Conservation (phyloP, 2,329 filamentous ascomycete genomes). For the Claviceps capensis region DNA sequence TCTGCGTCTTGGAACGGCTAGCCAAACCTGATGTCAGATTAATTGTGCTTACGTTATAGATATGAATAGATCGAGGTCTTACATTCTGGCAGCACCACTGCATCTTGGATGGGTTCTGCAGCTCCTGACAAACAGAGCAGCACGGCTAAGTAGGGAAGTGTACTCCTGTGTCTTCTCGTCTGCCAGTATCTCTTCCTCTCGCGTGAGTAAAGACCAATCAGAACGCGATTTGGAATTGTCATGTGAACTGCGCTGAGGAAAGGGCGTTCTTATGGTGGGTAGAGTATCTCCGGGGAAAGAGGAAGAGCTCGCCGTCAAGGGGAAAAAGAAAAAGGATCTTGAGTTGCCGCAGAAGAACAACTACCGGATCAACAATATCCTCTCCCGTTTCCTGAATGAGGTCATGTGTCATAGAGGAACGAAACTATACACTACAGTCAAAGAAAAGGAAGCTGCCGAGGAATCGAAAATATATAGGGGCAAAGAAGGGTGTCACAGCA, state of each 20-base stretch:
- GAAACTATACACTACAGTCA: not conserved
- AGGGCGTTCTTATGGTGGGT: not conserved
- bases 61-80: conserved; percentile 1
- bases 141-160: not conserved
- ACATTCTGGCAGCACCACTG: conserved; percentile 10
- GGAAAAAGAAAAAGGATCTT: not conserved
- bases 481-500: not conserved
- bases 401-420: not conserved
- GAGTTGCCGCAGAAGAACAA: not conserved
- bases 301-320: not conserved
- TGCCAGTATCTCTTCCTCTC: not conserved
- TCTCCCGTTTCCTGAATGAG: not conserved
- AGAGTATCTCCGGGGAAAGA: not conserved
- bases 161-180: not conserved
- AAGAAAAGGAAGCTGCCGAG: not conserved
- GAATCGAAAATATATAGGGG: not conserved
- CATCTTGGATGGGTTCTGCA: conserved; percentile 4
- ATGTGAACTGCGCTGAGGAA: not conserved
- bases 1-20: conserved; percentile 31
- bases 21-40: not conserved
- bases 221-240: not conserved
- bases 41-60: not conserved
- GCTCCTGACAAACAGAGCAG: not conserved
- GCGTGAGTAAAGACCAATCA: not conserved
- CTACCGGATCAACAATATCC: not conserved